Evolutionary conservation across 306 rosid genomes (phyloP).

Genomic region (Cicer chorassanicum): DNA sequence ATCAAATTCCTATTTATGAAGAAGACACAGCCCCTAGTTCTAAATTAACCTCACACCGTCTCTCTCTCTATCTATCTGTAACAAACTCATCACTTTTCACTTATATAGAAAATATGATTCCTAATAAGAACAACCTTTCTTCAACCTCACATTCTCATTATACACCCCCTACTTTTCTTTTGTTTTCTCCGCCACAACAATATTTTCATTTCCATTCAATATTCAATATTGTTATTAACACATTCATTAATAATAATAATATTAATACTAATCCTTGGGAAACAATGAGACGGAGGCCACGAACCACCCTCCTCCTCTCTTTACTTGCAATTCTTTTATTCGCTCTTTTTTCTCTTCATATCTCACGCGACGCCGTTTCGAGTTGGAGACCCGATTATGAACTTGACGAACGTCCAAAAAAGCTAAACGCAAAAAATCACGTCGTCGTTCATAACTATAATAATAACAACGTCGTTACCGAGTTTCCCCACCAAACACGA

Average conservation of each 20-base stretch:
- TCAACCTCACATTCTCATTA: neutral
- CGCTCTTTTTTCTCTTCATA: slow-evolving; percentile 46
- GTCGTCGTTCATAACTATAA: neutral
- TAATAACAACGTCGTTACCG: neutral
- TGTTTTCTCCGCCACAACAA: neutral
- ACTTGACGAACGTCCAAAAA: neutral
- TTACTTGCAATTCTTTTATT: slow-evolving; percentile 46
- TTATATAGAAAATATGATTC: slow-evolving; percentile 13
- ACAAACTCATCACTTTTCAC: neutral
- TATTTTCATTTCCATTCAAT: neutral
- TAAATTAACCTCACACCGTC: neutral
- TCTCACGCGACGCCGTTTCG: slow-evolving; percentile 51
- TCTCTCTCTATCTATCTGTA: neutral
- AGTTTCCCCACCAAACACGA: slow-evolving; percentile 42
- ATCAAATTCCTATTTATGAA: slow-evolving; percentile 9
- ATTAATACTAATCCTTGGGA: neutral
- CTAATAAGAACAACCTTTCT: neutral
- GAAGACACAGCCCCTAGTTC: neutral
- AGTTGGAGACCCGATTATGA: neutral
- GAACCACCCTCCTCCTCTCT: slow-evolving; percentile 44
- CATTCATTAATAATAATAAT: neutral
- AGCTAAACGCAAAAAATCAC: neutral
- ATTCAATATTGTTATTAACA: too few species aligned
- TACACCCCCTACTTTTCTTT: neutral
- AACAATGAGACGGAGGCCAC: slow-evolving; percentile 57